These are phyloP conservation scores for Podospora tetraspora DNA, from an alignment of 495 filamentous ascomycete genomes.

Conservation along the genomic window DNA sequence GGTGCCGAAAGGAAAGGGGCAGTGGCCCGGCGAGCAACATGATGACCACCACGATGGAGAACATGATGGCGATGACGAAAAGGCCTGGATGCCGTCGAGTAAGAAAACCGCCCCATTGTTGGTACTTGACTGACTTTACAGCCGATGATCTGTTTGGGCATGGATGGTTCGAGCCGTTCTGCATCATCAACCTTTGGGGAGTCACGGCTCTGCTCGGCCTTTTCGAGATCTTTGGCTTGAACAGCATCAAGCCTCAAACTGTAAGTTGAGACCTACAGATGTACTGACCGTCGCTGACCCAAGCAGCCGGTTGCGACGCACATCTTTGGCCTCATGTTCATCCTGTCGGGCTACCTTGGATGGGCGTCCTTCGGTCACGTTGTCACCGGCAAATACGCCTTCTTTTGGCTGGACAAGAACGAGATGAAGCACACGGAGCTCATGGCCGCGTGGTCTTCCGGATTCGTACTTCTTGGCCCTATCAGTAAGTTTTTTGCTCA, in stretches of 20 bases:
- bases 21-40: background rate
- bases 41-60: background rate
- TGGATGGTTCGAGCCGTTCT: slow-evolving; percentile 36
- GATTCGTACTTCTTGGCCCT: slow-evolving; percentile 32
- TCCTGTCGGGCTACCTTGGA: slow-evolving; percentile 39
- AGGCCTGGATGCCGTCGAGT: background rate
- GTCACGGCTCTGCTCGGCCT: slow-evolving; percentile 40
- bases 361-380: slow-evolving; percentile 46
- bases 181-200: slow-evolving; percentile 41
- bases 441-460: slow-evolving; percentile 30
- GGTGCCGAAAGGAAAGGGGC: slow-evolving; percentile 35
- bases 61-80: background rate
- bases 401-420: slow-evolving; percentile 46
- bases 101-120: background rate
- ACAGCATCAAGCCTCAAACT: slow-evolving; percentile 45
- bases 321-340: slow-evolving; percentile 31
- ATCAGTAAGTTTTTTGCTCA: slow-evolving; percentile 29
- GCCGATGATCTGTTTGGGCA: slow-evolving; percentile 29
- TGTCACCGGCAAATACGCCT: slow-evolving; percentile 41
- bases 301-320: slow-evolving; percentile 37
- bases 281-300: background rate
- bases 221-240: slow-evolving; percentile 43
- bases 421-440: slow-evolving; percentile 30
- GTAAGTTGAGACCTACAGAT: slow-evolving; percentile 26
- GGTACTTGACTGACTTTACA: background rate